Percentiles rank a stretch among this genome's conserved stretches.
Conservation (phyloP, 768 basidiomycete genomes). For the Plicaturopsis crispa region DNA sequence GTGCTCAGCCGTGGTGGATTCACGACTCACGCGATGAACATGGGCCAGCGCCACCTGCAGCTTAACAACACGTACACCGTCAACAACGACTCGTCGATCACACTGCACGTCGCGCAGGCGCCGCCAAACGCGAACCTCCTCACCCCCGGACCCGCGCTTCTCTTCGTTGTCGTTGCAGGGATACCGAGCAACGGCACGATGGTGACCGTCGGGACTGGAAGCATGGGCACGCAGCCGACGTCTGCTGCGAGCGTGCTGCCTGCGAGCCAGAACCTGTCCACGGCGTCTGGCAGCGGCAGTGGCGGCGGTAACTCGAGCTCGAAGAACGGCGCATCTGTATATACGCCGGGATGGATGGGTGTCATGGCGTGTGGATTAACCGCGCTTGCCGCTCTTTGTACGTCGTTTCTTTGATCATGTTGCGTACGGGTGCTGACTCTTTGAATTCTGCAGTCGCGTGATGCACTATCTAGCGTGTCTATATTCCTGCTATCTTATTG, state of each 20-base stretch:
- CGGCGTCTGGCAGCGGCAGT: slow-evolving; percentile 34
- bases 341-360: no score
- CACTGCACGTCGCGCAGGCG: slow-evolving; percentile 72
- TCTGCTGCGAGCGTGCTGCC: slow-evolving; percentile 39
- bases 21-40: slow-evolving; percentile 83
- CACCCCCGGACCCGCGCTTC: slow-evolving; percentile 80
- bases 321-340: slow-evolving; percentile 16
- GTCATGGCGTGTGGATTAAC: no score
- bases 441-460: no score
- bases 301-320: slow-evolving; percentile 10
- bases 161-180: slow-evolving; percentile 80
- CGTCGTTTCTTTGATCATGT: no score
- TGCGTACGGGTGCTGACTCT: no score
- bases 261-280: slow-evolving; percentile 32
- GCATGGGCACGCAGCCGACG: slow-evolving; percentile 63
- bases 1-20: slow-evolving; percentile 77
- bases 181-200: slow-evolving; percentile 75
- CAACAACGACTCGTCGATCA: slow-evolving; percentile 67
- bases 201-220: slow-evolving; percentile 74
- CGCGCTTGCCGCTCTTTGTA: no score
- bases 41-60: slow-evolving; percentile 77
- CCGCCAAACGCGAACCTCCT: slow-evolving; percentile 83
- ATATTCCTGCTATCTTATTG: no score
- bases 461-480: no score
- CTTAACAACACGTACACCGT: slow-evolving; percentile 84